These are phyloP conservation scores for Alternaria viburni DNA, from an alignment of 2,329 filamentous ascomycete genomes.

Conservation along the genomic window DNA sequence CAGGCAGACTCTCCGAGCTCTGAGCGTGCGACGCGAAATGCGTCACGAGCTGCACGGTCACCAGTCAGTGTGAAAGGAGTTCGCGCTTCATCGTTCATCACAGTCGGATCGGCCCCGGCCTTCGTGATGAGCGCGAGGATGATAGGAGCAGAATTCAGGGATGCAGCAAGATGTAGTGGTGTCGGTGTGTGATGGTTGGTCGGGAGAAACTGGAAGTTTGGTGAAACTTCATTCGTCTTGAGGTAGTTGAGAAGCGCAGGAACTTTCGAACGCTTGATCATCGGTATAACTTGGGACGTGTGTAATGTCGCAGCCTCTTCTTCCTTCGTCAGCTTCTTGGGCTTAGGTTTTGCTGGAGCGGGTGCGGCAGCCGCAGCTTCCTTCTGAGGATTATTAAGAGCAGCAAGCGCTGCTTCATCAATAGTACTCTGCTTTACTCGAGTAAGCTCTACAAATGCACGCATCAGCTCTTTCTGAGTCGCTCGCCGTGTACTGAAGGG, in stretches of 20 bases:
- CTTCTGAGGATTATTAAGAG: slow-evolving; percentile 54
- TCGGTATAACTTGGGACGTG: slow-evolving; percentile 84
- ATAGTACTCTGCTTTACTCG: slow-evolving; percentile 84
- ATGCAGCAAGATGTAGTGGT: slow-evolving; percentile 83
- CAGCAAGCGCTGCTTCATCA: slow-evolving; percentile 66
- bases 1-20: slow-evolving; percentile 79
- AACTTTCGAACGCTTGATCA: slow-evolving; percentile 88
- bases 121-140: slow-evolving; percentile 78
- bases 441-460: slow-evolving; percentile 91
- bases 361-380: slow-evolving; percentile 49
- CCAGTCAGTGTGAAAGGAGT: slow-evolving; percentile 86
- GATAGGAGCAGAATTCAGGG: slow-evolving; percentile 79
- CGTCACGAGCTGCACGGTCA: slow-evolving; percentile 83
- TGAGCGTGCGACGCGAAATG: slow-evolving; percentile 85
- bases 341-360: slow-evolving; percentile 53
- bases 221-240: slow-evolving; percentile 71
- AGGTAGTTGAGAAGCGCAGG: slow-evolving; percentile 87
- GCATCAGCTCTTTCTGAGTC: slow-evolving; percentile 93
- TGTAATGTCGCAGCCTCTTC: slow-evolving; percentile 84
- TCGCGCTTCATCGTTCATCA: slow-evolving; percentile 70
- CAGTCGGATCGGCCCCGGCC: slow-evolving; percentile 74
- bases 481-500: slow-evolving; percentile 92
- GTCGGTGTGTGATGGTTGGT: slow-evolving; percentile 78
- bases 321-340: slow-evolving; percentile 74
- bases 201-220: slow-evolving; percentile 79